These are phyloP conservation scores for Aegilops bicornis DNA, from an alignment of 176 grass and related monocot species.

Conservation along the genomic window DNA sequence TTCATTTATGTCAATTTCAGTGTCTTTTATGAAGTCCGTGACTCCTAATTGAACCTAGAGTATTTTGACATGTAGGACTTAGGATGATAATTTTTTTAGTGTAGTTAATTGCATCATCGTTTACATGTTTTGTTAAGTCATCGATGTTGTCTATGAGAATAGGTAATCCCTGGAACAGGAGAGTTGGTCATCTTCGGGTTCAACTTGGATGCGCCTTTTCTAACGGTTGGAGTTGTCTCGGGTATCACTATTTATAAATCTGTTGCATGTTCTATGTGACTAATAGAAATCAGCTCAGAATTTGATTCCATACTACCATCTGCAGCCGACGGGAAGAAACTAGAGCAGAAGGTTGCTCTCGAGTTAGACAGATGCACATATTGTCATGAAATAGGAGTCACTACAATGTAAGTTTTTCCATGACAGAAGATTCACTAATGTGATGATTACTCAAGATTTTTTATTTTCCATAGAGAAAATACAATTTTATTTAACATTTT, in stretches of 20 bases:
- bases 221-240: constrained; percentile 33
- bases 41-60: not conserved
- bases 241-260: not conserved
- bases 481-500: not conserved
- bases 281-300: not conserved
- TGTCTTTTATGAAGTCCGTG: not conserved
- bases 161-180: constrained; percentile 32
- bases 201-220: constrained; percentile 1
- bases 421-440: not conserved
- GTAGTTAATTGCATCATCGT: not conserved
- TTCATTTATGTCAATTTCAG: not conserved
- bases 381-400: constrained; percentile 39
- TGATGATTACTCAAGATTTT: not conserved
- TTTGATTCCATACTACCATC: not conserved
- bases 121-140: not conserved
- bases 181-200: constrained; percentile 24
- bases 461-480: not conserved
- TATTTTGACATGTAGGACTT: not conserved
- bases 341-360: constrained; percentile 29
- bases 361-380: constrained; percentile 10
- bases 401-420: constrained; percentile 17
- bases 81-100: not conserved
- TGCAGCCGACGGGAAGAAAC: constrained; percentile 28
- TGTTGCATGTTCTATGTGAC: not conserved
- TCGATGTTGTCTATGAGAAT: not conserved